phyloP scores from a whole-genome alignment of 495 filamentous ascomycete species.

The Parathielavia appendiculata region DNA sequence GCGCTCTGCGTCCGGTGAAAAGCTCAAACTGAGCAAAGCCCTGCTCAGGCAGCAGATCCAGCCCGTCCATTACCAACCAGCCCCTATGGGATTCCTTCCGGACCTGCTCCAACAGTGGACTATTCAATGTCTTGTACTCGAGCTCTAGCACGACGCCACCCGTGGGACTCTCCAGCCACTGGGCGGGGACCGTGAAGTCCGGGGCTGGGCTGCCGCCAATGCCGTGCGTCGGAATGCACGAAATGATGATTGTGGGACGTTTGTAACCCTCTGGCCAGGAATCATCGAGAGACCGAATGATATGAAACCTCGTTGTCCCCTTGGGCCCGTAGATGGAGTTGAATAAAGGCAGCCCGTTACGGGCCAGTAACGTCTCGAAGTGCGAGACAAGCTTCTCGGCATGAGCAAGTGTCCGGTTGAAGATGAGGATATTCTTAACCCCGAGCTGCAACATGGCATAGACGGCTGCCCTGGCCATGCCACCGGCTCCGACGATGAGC shows the following conservation, averaged over 20 bases:
- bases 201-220: slow-evolving; percentile 54
- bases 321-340: slow-evolving; percentile 43
- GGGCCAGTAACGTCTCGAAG: slow-evolving; percentile 46
- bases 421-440: slow-evolving; percentile 66
- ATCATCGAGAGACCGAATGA: slow-evolving; percentile 51
- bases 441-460: slow-evolving; percentile 72
- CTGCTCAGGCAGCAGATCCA: slow-evolving; percentile 70
- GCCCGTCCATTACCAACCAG: slow-evolving; percentile 66
- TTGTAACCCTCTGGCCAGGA: slow-evolving; percentile 58
- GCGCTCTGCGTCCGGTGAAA: slow-evolving; percentile 67
- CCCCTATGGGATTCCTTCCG: slow-evolving; percentile 55
- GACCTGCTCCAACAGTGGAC: slow-evolving; percentile 60
- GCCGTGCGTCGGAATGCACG: slow-evolving; percentile 63
- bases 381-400: slow-evolving; percentile 61
- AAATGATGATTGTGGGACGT: slow-evolving; percentile 62
- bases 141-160: slow-evolving; percentile 70
- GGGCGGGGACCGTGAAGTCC: slow-evolving; percentile 61
- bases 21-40: slow-evolving; percentile 74
- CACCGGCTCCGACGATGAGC: slow-evolving; percentile 68
- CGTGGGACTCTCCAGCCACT: slow-evolving; percentile 64
- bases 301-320: slow-evolving; percentile 49
- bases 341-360: slow-evolving; percentile 39
- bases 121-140: slow-evolving; percentile 62
- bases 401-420: slow-evolving; percentile 57
- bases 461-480: slow-evolving; percentile 68